phyloP scores from a whole-genome alignment of 2,329 filamentous ascomycete species.

The Emydomyces testavorans region DNA sequence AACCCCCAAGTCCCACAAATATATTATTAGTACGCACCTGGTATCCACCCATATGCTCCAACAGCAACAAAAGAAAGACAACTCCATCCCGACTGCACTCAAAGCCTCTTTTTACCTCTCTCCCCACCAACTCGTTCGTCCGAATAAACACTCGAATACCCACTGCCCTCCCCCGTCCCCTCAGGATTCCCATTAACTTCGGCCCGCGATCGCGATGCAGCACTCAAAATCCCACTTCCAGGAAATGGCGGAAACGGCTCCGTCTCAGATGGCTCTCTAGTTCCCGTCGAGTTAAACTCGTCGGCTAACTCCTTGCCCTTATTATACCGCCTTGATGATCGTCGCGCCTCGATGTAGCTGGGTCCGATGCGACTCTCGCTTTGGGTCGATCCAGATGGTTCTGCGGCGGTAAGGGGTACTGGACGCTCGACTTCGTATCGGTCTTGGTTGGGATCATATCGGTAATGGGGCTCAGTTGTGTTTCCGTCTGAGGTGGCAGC shows the following conservation, averaged over 20 bases:
- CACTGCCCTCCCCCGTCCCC: neutral
- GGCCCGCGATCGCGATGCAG: neutral
- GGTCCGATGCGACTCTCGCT: neutral
- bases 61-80: neutral
- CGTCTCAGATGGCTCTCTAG: conserved; percentile 5
- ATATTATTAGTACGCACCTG: neutral
- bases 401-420: neutral
- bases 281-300: conserved; percentile 13
- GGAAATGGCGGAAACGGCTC: conserved; percentile 12
- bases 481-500: neutral
- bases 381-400: neutral
- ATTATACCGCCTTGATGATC: conserved; percentile 1
- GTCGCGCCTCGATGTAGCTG: neutral
- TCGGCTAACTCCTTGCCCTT: conserved; percentile 6
- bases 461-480: neutral
- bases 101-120: neutral
- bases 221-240: conserved; percentile 5
- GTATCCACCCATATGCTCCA: neutral
- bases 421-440: neutral
- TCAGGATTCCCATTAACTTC: neutral
- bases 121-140: neutral
- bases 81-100: neutral
- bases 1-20: too few species aligned
- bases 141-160: conserved; percentile 13
- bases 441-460: neutral